Percentiles rank a stretch among this genome's conserved stretches.
phyloP scores from a whole-genome alignment of 805 yeast genomes.

The Starmera pachycereana region DNA sequence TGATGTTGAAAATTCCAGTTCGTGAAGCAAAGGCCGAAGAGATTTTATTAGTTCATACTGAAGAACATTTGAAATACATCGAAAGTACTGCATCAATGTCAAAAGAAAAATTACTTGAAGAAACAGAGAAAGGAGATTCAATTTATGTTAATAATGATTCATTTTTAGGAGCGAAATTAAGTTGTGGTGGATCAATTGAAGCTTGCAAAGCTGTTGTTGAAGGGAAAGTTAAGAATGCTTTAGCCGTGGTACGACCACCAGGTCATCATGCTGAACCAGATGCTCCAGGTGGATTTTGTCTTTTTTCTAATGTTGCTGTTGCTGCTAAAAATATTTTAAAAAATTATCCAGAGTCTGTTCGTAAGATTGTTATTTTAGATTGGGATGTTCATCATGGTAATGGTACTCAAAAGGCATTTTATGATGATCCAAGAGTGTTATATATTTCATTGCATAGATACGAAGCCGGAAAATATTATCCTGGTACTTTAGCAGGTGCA shows the following conservation, averaged over 20 bases:
- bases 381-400: slow-evolving; percentile 99
- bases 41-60: slow-evolving; percentile 75
- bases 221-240: slow-evolving; percentile 79
- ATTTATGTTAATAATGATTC: slow-evolving; percentile 93
- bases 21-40: slow-evolving; percentile 86
- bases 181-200: slow-evolving; percentile 96
- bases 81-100: slow-evolving; percentile 70
- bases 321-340: slow-evolving; percentile 83
- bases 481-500: slow-evolving; percentile 84
- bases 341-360: slow-evolving; percentile 79
- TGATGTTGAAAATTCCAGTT: slow-evolving; percentile 83
- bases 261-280: slow-evolving; percentile 99
- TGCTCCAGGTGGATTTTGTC: slow-evolving; percentile 93
- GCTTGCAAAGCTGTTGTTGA: slow-evolving; percentile 94
- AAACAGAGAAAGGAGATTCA: slow-evolving; percentile 88
- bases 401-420: slow-evolving; percentile 92
- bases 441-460: slow-evolving; percentile 89
- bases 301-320: slow-evolving; percentile 93
- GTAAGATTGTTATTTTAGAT: slow-evolving; percentile 75
- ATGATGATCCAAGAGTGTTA: slow-evolving; percentile 80
- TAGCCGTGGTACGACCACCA: slow-evolving; percentile 96
- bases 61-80: slow-evolving; percentile 66
- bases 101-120: slow-evolving; percentile 63
- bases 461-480: slow-evolving; percentile 87
- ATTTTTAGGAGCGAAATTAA: slow-evolving; percentile 71